phyloP scores from a whole-genome alignment of 2,329 filamentous ascomycete species.

The Xylaria hypoxylon region DNA sequence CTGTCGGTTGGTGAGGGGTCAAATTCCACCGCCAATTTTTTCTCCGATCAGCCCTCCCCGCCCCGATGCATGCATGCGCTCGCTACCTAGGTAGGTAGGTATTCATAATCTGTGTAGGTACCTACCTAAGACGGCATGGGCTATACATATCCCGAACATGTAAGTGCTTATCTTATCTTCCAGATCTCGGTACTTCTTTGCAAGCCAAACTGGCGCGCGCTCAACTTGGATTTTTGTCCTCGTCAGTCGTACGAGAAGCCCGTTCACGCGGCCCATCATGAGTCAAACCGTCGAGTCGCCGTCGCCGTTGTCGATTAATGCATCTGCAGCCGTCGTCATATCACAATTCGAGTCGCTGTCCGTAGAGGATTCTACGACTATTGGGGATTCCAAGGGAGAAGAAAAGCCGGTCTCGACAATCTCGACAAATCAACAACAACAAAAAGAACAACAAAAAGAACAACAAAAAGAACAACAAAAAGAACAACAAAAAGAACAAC shows the following conservation, averaged over 20 bases:
- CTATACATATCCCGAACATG: no score
- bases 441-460: background rate
- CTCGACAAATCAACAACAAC: background rate
- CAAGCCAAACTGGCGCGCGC: background rate
- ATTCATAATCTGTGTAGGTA: no score
- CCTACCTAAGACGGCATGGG: background rate
- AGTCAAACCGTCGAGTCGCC: slow-evolving; percentile 25
- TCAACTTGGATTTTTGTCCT: slow-evolving; percentile 20
- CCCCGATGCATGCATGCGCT: no score
- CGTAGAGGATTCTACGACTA: slow-evolving; percentile 20
- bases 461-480: background rate
- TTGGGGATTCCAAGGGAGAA: slow-evolving; percentile 23
- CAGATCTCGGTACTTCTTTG: background rate
- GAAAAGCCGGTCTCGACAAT: slow-evolving; percentile 35
- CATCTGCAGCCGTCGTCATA: slow-evolving; percentile 30
- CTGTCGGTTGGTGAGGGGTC: no score
- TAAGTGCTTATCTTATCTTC: no score
- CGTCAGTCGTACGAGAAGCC: slow-evolving; percentile 14
- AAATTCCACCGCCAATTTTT: no score
- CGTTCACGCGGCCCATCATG: slow-evolving; percentile 39
- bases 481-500: background rate
- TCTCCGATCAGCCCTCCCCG: no score
- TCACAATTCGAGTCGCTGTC: slow-evolving; percentile 38
- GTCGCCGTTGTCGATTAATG: slow-evolving; percentile 23
- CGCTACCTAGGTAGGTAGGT: no score